These are phyloP conservation scores for Pichia sp. DNA, from an alignment of 1,139 yeast genomes.

Conservation along the genomic window DNA sequence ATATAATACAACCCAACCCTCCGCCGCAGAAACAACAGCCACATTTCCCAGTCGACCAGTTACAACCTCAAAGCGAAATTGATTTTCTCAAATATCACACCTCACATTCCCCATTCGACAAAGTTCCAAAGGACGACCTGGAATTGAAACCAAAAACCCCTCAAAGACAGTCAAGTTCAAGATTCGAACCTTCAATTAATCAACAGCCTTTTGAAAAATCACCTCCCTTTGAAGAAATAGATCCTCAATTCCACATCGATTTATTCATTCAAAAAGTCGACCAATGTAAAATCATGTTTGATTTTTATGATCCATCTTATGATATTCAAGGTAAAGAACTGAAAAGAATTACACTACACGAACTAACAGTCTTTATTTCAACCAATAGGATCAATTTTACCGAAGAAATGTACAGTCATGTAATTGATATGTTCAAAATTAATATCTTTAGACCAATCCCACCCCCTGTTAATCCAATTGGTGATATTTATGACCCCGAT, in stretches of 20 bases:
- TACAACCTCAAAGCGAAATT: conserved; percentile 19
- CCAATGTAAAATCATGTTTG: conserved; percentile 92
- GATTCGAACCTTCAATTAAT: conserved; percentile 74
- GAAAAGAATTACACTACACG: conserved; percentile 79
- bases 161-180: conserved; percentile 86
- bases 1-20: not conserved
- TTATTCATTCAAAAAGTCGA: conserved; percentile 83
- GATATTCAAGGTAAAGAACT: conserved; percentile 91
- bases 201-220: conserved; percentile 73
- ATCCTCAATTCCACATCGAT: conserved; percentile 76
- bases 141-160: conserved; percentile 58
- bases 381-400: conserved; percentile 80
- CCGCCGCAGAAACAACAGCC: no score
- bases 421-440: conserved; percentile 81
- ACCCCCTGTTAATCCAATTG: conserved; percentile 95
- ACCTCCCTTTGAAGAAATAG: conserved; percentile 86
- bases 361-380: conserved; percentile 73
- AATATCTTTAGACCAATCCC: conserved; percentile 94
- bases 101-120: conserved; percentile 27
- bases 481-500: conserved; percentile 94
- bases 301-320: conserved; percentile 86
- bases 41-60: conserved; percentile 7
- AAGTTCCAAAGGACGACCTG: conserved; percentile 38
- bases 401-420: conserved; percentile 84
- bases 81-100: conserved; percentile 26